Percentiles rank a stretch among this genome's conserved stretches.
Evolutionary conservation across 352 stramenopile genomes (phyloP).

Genomic region (Phytophthora sp.): DNA sequence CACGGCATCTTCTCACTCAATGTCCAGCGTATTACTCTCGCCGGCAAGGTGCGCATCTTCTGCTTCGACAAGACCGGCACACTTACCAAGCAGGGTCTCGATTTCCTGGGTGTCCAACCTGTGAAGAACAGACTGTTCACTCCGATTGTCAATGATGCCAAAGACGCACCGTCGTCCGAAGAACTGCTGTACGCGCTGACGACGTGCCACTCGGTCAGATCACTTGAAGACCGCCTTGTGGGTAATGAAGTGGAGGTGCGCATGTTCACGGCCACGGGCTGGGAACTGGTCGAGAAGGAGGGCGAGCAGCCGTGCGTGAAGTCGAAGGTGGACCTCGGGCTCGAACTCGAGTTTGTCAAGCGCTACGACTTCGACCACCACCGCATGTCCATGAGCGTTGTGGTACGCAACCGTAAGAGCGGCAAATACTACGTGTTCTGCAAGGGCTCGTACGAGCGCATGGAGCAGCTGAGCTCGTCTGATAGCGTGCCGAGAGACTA

Average conservation of each 20-base stretch:
- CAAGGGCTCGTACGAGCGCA: constrained; percentile 89
- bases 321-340: constrained; percentile 40
- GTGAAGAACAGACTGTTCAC: constrained; percentile 23
- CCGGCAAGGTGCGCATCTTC: constrained; percentile 88
- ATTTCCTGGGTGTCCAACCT: constrained; percentile 61
- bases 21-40: constrained; percentile 81
- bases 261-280: constrained; percentile 70
- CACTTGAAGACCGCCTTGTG: constrained; percentile 70
- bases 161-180: constrained; percentile 38
- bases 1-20: constrained; percentile 85
- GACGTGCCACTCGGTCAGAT: constrained; percentile 85
- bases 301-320: constrained; percentile 49
- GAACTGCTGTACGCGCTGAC: constrained; percentile 71
- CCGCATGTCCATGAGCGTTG: constrained; percentile 90
- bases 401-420: constrained; percentile 66
- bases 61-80: constrained; percentile 95
- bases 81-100: constrained; percentile 90
- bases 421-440: constrained; percentile 81
- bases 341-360: constrained; percentile 82
- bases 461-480: constrained; percentile 54
- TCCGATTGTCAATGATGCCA: constrained; percentile 60
- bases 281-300: constrained; percentile 63
- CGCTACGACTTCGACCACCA: constrained; percentile 93
- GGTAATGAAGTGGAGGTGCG: constrained; percentile 86
- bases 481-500: constrained; percentile 71